These are phyloP conservation scores for Collybia mongolica DNA, from an alignment of 768 basidiomycete species.

Conservation along the genomic window DNA sequence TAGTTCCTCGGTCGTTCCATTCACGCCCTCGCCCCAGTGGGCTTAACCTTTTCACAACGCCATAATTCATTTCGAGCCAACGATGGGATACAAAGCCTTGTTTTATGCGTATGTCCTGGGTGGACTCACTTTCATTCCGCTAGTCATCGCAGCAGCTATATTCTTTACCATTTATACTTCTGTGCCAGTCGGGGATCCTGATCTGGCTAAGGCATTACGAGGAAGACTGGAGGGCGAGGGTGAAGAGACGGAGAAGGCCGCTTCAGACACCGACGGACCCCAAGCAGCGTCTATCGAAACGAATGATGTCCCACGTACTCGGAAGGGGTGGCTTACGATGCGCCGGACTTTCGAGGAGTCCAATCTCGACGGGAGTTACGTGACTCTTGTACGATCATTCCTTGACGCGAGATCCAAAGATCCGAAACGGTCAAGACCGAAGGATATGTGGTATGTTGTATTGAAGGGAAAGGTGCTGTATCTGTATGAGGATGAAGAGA, in stretches of 20 bases:
- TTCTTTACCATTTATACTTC: constrained; percentile 80
- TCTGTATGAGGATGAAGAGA: constrained; percentile 90
- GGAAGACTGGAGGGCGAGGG: constrained; percentile 21
- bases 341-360: constrained; percentile 76
- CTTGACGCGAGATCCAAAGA: constrained; percentile 83
- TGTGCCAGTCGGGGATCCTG: constrained; percentile 66
- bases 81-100: constrained; percentile 69
- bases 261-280: constrained; percentile 24
- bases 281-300: constrained; percentile 24
- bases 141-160: constrained; percentile 58
- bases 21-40: not conserved
- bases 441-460: constrained; percentile 91
- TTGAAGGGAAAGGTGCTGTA: constrained; percentile 91
- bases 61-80: not conserved
- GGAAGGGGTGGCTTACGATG: constrained; percentile 83
- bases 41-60: not conserved
- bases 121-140: constrained; percentile 86
- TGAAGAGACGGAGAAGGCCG: constrained; percentile 25
- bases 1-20: not conserved
- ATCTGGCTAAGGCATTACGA: constrained; percentile 40
- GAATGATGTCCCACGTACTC: constrained; percentile 62
- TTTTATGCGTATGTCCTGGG: constrained; percentile 87
- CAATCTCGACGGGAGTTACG: constrained; percentile 64
- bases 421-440: constrained; percentile 78
- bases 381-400: constrained; percentile 77